A percentile compares a stretch with the other conserved stretches of the same genome.
Conservation (phyloP, 2,329 filamentous ascomycete genomes). For the Thelonectria discophora region DNA sequence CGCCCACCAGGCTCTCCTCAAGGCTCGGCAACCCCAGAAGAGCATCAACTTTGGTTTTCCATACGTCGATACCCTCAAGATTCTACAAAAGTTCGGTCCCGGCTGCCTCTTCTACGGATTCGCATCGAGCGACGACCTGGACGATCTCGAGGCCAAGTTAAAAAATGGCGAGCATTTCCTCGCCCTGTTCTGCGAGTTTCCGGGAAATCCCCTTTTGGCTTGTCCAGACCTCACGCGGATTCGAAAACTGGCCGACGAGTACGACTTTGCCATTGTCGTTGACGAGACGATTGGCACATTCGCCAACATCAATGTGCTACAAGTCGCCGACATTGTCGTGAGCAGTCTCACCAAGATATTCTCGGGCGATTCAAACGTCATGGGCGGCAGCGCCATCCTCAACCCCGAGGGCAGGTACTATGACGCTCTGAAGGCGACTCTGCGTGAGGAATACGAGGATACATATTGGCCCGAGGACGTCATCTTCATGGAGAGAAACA, state of each 20-base stretch:
- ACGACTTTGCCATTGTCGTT: constrained; percentile 88
- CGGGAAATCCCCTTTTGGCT: constrained; percentile 87
- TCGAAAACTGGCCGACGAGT: constrained; percentile 78
- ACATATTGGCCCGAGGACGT: constrained; percentile 95
- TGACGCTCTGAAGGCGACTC: constrained; percentile 69
- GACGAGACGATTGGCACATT: constrained; percentile 98
- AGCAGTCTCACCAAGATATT: constrained; percentile 98
- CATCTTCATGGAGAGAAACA: constrained; percentile 95
- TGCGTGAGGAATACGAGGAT: constrained; percentile 78
- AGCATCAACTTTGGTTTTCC: constrained; percentile 97
- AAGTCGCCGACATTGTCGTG: constrained; percentile 88
- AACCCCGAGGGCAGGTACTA: constrained; percentile 78
- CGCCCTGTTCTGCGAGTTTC: constrained; percentile 93
- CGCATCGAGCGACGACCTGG: constrained; percentile 78
- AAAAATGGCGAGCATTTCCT: constrained; percentile 78
- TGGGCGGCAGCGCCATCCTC: constrained; percentile 81
- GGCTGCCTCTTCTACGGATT: constrained; percentile 89
- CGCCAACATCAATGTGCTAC: constrained; percentile 92
- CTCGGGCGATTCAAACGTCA: constrained; percentile 96
- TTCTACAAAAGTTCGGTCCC: constrained; percentile 92
- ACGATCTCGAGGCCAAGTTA: constrained; percentile 80
- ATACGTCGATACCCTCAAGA: constrained; percentile 96
- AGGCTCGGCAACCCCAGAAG: constrained; percentile 69
- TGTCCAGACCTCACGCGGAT: constrained; percentile 89
- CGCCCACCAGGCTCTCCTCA: constrained; percentile 77